Evolutionary conservation across 2,329 filamentous ascomycete genomes (phyloP).

Genomic region (Colletotrichum chrysophilum): DNA sequence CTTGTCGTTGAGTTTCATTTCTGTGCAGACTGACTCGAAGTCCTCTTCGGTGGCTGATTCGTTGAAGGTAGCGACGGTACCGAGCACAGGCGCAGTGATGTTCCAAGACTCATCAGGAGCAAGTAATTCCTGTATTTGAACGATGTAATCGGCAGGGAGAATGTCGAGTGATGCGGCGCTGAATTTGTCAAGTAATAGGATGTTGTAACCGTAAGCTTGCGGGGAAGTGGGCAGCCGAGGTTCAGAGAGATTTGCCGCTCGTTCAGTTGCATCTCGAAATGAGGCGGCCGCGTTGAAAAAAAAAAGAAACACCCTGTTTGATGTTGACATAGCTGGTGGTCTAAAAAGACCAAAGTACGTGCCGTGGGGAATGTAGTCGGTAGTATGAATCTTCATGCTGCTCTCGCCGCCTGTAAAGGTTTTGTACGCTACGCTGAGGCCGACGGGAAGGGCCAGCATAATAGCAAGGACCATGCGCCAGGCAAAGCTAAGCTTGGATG

Average conservation of each 20-base stretch:
- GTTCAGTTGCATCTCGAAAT: background rate
- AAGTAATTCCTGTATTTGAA: fast-evolving
- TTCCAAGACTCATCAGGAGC: background rate
- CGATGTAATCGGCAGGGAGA: fast-evolving
- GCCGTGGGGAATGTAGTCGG: too few relatives aligned
- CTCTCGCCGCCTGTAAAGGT: background rate
- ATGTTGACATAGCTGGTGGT: too few relatives aligned
- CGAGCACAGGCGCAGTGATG: background rate
- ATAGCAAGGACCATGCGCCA: fast-evolving
- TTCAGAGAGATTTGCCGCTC: background rate
- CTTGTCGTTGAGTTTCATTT: too few relatives aligned
- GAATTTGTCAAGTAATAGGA: fast-evolving
- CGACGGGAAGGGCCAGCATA: background rate
- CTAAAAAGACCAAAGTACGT: too few relatives aligned
- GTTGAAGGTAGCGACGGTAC: background rate
- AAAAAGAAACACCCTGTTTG: too few relatives aligned
- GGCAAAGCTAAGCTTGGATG: fast-evolving
- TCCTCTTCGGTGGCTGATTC: too few relatives aligned
- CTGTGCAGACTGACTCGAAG: too few relatives aligned
- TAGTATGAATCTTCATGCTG: too few relatives aligned
- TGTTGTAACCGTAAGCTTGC: background rate
- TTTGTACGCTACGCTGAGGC: background rate
- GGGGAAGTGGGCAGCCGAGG: background rate
- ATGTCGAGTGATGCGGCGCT: background rate
- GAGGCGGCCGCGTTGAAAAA: fast-evolving